Conservation (phyloP, 2,329 filamentous ascomycete genomes). For the Fusarium decemcellulare region DNA sequence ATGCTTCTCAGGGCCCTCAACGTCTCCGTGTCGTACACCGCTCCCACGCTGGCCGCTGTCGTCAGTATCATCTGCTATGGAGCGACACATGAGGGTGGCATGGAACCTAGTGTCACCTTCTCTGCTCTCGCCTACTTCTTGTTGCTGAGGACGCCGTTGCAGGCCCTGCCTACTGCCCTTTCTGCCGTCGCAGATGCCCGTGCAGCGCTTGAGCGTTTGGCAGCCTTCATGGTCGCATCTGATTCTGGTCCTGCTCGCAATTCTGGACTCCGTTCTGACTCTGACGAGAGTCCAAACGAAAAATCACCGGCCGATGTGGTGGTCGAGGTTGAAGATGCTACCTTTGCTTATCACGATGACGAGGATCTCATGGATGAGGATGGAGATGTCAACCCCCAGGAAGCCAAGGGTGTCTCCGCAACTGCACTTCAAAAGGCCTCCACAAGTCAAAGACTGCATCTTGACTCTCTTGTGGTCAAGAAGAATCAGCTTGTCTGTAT, state of each 20-base stretch:
- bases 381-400: not conserved
- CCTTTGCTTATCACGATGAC: conserved; percentile 25
- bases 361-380: not conserved
- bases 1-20: conserved; percentile 32
- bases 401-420: not conserved
- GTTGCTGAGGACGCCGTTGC: conserved; percentile 18
- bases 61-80: conserved; percentile 32
- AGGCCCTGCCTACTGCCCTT: conserved; percentile 17
- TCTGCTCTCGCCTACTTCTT: conserved; percentile 23
- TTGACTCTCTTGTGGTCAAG: conserved; percentile 9
- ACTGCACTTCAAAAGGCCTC: not conserved
- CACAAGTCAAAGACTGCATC: not conserved
- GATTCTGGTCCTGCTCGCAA: not conserved
- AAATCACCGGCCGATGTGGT: not conserved
- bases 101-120: conserved; percentile 26
- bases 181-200: conserved; percentile 28
- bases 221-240: conserved; percentile 24
- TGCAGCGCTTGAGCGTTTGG: conserved; percentile 20
- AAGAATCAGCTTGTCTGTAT: conserved; percentile 22
- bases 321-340: conserved; percentile 10
- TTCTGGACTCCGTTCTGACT: not conserved
- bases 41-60: conserved; percentile 23
- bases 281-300: not conserved
- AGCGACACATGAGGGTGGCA: conserved; percentile 18
- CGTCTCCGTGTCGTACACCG: conserved; percentile 24